Base-by-base conservation (phyloP, 257 asterid genomes). In the Jacaranda mimosifolia region DNA sequence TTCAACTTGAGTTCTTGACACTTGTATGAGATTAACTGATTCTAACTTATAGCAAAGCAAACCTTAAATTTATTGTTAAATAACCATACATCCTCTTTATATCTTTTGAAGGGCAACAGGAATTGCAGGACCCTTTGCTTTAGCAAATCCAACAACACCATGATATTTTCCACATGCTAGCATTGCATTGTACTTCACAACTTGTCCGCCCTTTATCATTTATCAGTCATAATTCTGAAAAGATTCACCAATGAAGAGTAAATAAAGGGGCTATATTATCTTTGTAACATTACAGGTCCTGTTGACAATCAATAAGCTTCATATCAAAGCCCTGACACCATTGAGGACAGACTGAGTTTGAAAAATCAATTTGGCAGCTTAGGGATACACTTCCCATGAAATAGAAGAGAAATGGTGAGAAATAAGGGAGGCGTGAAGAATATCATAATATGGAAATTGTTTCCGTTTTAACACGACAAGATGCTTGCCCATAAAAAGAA, bases 71-170 rank as follows among this genome's bases (percentile, higher is more conserved):
- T 51, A 71, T 26, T 21, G 48, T 55, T 53, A 53, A 49, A 45
- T 1, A 15, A 38, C 49, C 40, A 18, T 38, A 53, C 3, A 19
- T 17, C 38, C 17, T 19, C 43, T 49, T 18, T 26, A 63, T 80
- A 94, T 98, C 98, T 94, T 94, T 85, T 91, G 97, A 81, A 93
- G 89, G 78, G 99, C 97, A 63, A 86, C 70, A 7, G 96, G 94
- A 77, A 86, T 79, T 57, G 94, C 78, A 43, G 96, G 93, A 82
- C 96, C 99, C 88, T 93, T 95, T 52, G 97, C 98, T 88, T 88
- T 95, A 74, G 98, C 99, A 81, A 82, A 93, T 76, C 99, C 99
- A 85, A 95, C 87, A 65, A 93, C 94, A 39, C 99, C 99, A n/a
- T 91, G 86, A 88, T 95, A 93, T 84, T 95, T 95, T 66, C 99